Conservation (phyloP, 176 grass and related monocot genomes). For the Rhynchospora breviuscula region DNA sequence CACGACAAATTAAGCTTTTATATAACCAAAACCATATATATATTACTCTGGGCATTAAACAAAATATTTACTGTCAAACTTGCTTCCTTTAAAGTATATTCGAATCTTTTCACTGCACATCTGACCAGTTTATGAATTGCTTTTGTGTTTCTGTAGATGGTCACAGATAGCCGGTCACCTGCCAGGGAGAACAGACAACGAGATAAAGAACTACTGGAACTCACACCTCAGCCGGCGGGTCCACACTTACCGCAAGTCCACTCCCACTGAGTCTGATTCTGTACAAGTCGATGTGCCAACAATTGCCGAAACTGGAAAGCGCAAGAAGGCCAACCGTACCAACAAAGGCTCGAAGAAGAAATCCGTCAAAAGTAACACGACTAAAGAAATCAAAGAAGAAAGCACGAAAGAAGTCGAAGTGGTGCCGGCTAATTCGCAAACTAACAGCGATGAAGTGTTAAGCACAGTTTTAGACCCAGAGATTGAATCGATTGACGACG, state of each 20-base stretch:
- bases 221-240: conserved; percentile 75
- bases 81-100: not conserved
- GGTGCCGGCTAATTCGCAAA: conserved; percentile 5
- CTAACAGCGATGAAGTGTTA: conserved; percentile 36
- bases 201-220: conserved; percentile 99
- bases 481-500: conserved; percentile 29
- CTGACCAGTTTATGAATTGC: not conserved
- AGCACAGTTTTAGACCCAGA: conserved; percentile 58
- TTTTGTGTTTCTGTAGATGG: conserved; percentile 40
- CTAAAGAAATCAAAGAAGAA: not conserved
- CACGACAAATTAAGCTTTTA: not conserved
- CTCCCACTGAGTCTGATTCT: conserved; percentile 16
- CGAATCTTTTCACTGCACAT: not conserved
- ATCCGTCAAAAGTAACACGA: not conserved
- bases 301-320: conserved; percentile 25
- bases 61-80: not conserved
- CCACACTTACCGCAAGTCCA: conserved; percentile 42
- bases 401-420: not conserved
- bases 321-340: conserved; percentile 28
- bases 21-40: not conserved
- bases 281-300: conserved; percentile 27
- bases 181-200: conserved; percentile 83
- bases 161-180: conserved; percentile 68
- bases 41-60: not conserved
- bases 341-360: conserved; percentile 31